phyloP scores from a whole-genome alignment of 371 early-diverging fungal genomes.

The Batrachochytrium dendrobatidis region DNA sequence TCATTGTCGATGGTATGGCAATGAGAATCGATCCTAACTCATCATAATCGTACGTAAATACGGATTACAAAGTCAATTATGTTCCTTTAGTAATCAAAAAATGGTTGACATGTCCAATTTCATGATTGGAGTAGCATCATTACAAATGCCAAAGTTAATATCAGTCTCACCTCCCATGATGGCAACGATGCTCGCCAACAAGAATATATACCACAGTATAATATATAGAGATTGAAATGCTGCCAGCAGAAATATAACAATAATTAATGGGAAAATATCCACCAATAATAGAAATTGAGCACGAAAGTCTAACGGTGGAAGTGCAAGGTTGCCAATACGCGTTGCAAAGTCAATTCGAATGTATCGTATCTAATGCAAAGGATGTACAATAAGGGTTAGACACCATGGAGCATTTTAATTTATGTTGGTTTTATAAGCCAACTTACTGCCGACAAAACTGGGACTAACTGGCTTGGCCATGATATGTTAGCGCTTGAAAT shows the following conservation, averaged over 20 bases:
- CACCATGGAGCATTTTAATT: too few species aligned
- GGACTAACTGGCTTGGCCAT: background rate
- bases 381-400: too few species aligned
- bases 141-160: background rate
- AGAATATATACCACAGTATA: background rate
- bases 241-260: background rate
- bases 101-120: too few species aligned
- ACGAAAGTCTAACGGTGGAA: conserved; percentile 7
- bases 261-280: background rate
- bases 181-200: background rate
- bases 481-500: background rate
- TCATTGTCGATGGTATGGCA: too few species aligned
- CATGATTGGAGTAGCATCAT: too few species aligned
- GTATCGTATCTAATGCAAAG: background rate
- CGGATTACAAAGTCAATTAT: too few species aligned
- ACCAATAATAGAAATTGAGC: conserved; percentile 1
- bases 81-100: too few species aligned
- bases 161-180: conserved; percentile 2
- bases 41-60: too few species aligned
- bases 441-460: background rate
- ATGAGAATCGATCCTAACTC: too few species aligned
- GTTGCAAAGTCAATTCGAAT: background rate
- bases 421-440: too few species aligned
- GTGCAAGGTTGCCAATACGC: background rate
- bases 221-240: conserved; percentile 1